phyloP scores from a whole-genome alignment of 164 flowering plant genomes.

The Dillenia turbinata region DNA sequence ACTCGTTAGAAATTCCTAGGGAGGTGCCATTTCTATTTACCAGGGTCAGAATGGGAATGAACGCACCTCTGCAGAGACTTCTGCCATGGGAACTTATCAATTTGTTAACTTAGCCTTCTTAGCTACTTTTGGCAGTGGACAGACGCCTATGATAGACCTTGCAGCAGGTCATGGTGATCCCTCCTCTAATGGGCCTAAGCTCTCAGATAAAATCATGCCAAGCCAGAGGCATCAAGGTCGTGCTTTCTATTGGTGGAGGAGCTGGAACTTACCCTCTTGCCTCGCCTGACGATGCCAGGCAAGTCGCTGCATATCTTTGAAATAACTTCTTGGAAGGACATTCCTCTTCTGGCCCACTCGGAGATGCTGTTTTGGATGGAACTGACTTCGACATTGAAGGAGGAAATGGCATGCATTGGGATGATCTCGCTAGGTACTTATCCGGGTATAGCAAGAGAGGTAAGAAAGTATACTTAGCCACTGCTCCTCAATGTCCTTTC shows the following conservation, averaged over 20 bases:
- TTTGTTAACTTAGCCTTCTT: constrained; percentile 14
- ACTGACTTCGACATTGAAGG: constrained; percentile 11
- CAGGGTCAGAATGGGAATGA: not conserved
- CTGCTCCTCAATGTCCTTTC: constrained; percentile 29
- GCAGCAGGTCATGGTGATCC: constrained; percentile 14
- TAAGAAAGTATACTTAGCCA: constrained; percentile 13
- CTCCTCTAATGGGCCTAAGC: not conserved
- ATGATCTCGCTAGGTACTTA: constrained; percentile 4
- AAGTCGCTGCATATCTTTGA: not conserved
- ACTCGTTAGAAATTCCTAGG: too few species aligned
- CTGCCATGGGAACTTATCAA: constrained; percentile 6
- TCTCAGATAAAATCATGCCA: constrained; percentile 9
- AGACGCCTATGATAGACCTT: constrained; percentile 3
- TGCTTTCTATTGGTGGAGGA: constrained; percentile 1
- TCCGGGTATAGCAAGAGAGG: constrained; percentile 4
- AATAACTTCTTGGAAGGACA: constrained; percentile 5
- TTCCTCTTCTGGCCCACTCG: constrained; percentile 1
- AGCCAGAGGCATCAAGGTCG: constrained; percentile 9
- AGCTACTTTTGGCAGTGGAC: constrained; percentile 1
- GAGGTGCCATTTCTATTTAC: not conserved
- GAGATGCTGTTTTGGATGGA: constrained; percentile 13
- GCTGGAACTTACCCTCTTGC: not conserved
- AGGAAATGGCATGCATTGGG: constrained; percentile 3
- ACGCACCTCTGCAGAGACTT: constrained; percentile 5
- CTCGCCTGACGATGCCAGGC: not conserved